These are phyloP conservation scores for Prillingera fragicola DNA, from an alignment of 1,284 basidiomycete genomes.

Conservation along the genomic window DNA sequence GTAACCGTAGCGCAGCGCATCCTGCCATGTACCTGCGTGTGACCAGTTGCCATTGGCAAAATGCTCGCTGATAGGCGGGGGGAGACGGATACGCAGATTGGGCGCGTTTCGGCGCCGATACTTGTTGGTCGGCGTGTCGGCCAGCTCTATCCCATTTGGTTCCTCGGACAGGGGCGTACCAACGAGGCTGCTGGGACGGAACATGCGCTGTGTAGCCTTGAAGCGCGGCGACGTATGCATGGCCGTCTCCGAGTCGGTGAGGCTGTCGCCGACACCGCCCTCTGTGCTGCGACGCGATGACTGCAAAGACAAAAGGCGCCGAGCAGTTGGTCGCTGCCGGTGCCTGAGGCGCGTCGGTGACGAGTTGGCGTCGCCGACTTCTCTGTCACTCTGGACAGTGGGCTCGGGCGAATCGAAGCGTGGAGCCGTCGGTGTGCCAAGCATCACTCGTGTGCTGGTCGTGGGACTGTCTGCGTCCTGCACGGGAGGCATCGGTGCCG, in stretches of 20 bases:
- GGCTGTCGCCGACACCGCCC: not conserved
- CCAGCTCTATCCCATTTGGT: not conserved
- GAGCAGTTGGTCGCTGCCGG: not conserved
- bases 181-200: not conserved
- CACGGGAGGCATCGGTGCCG: too few species aligned
- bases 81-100: constrained; percentile 31
- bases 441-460: too few species aligned
- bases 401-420: too few species aligned
- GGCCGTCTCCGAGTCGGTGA: constrained; percentile 17
- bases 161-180: not conserved
- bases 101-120: too few species aligned
- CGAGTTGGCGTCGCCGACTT: too few species aligned
- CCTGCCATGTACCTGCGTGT: constrained; percentile 44
- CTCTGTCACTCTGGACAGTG: too few species aligned
- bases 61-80: constrained; percentile 29
- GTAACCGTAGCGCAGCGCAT: constrained; percentile 36
- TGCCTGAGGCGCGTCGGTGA: too few species aligned
- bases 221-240: constrained; percentile 8
- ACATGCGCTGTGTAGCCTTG: constrained; percentile 11
- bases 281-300: not conserved
- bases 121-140: not conserved
- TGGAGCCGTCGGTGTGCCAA: too few species aligned
- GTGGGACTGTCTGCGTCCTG: too few species aligned
- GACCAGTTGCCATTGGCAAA: constrained; percentile 39
- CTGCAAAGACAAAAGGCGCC: too few species aligned